Percentiles rank a stretch among this genome's conserved stretches.
Evolutionary conservation across 306 rosid genomes (phyloP).

Genomic region (Mimosa pudica): DNA sequence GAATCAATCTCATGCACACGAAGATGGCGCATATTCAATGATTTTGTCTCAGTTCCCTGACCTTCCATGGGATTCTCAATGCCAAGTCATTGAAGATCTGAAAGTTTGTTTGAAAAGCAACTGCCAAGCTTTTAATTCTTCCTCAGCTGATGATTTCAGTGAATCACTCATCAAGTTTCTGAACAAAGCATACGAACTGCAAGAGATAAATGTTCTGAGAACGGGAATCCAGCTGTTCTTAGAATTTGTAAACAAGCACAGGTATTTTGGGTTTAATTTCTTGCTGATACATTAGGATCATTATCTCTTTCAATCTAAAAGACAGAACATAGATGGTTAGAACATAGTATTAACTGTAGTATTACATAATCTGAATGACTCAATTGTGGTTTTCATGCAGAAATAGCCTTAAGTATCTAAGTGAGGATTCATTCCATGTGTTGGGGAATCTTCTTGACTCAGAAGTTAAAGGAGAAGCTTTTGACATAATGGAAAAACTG

Average conservation of each 20-base stretch:
- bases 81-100: slow-evolving; percentile 71
- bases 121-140: slow-evolving; percentile 40
- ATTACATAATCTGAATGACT: background rate
- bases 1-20: slow-evolving; percentile 38
- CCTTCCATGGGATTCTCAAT: slow-evolving; percentile 74
- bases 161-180: slow-evolving; percentile 70
- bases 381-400: slow-evolving; percentile 42
- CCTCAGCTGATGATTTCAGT: slow-evolving; percentile 50
- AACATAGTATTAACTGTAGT: background rate
- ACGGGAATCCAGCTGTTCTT: slow-evolving; percentile 65
- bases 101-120: slow-evolving; percentile 47
- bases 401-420: slow-evolving; percentile 37
- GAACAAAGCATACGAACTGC: slow-evolving; percentile 56
- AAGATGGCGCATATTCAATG: slow-evolving; percentile 45
- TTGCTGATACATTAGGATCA: slow-evolving; percentile 11
- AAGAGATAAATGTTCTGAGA: slow-evolving; percentile 58
- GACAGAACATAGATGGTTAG: slow-evolving; percentile 11
- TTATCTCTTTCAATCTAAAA: slow-evolving; percentile 4
- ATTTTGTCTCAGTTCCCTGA: slow-evolving; percentile 58
- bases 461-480: slow-evolving; percentile 62
- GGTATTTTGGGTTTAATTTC: slow-evolving; percentile 42
- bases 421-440: slow-evolving; percentile 52
- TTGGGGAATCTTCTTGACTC: slow-evolving; percentile 65
- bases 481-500: slow-evolving; percentile 65
- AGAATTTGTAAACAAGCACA: slow-evolving; percentile 62